Evolutionary conservation across 1,284 basidiomycete species (phyloP).

Genomic region (Ustilago shanxiensis): DNA sequence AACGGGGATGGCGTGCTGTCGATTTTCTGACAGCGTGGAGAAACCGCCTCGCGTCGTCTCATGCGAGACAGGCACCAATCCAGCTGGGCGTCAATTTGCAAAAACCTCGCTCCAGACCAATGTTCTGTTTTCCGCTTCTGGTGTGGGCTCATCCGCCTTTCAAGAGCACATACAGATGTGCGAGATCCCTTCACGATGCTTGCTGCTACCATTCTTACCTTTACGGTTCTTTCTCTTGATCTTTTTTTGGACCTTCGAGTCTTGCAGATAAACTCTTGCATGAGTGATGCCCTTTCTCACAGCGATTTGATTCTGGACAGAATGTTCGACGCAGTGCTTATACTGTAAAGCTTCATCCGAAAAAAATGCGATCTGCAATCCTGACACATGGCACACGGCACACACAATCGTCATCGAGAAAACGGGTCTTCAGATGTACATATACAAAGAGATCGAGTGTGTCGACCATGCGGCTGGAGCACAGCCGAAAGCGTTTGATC

Average conservation of each 20-base stretch:
- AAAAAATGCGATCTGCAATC: too few relatives aligned
- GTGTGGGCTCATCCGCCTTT: too few relatives aligned
- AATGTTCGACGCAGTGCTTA: too few relatives aligned
- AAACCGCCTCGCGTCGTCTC: not conserved
- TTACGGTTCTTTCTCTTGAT: too few relatives aligned
- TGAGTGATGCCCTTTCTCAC: too few relatives aligned
- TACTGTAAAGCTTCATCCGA: too few relatives aligned
- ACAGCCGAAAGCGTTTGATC: not conserved
- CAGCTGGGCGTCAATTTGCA: slow-evolving; percentile 3
- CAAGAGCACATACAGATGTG: too few relatives aligned
- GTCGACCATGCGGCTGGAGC: not conserved
- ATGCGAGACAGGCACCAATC: slow-evolving; percentile 8
- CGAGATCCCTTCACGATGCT: too few relatives aligned
- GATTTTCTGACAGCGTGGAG: not conserved
- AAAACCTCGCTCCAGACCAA: not conserved
- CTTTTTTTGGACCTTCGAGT: too few relatives aligned
- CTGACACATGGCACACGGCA: not conserved
- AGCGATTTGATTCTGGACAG: not conserved
- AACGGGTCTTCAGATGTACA: slow-evolving; percentile 6
- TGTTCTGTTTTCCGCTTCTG: not conserved
- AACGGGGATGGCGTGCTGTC: not conserved
- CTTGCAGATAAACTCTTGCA: too few relatives aligned
- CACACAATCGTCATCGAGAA: not conserved
- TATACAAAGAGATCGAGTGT: slow-evolving; percentile 7
- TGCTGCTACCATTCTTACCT: too few relatives aligned